These are phyloP conservation scores for Sanghuangporus weigelae DNA, from an alignment of 1,284 basidiomycete genomes.

Conservation along the genomic window DNA sequence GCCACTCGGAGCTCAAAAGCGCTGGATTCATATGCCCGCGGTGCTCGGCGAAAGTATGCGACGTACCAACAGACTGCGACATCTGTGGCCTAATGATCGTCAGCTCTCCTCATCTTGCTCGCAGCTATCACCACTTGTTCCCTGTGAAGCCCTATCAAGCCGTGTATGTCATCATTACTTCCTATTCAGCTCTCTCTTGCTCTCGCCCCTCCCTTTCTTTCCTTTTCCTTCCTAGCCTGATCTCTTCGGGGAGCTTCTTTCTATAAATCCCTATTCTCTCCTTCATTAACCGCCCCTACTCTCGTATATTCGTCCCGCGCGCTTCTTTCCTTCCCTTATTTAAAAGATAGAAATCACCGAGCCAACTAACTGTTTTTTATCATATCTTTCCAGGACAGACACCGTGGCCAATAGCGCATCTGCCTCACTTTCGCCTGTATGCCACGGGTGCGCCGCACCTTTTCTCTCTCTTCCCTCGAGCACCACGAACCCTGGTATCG, in stretches of 20 bases:
- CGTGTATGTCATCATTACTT: slow-evolving; percentile 51
- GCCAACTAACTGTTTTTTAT: slow-evolving; percentile 8
- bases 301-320: slow-evolving; percentile 4
- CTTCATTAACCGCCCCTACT: slow-evolving; percentile 9
- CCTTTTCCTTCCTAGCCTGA: neutral
- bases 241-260: slow-evolving; percentile 1
- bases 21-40: slow-evolving; percentile 95
- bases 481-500: neutral
- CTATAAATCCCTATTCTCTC: slow-evolving; percentile 6
- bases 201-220: neutral
- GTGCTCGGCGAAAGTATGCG: slow-evolving; percentile 90
- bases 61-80: slow-evolving; percentile 97
- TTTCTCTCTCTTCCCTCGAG: slow-evolving; percentile 38
- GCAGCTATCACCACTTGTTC: slow-evolving; percentile 93
- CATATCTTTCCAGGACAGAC: slow-evolving; percentile 30
- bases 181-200: neutral
- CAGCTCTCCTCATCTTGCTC: slow-evolving; percentile 92
- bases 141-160: slow-evolving; percentile 79
- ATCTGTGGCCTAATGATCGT: slow-evolving; percentile 98
- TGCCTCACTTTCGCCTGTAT: slow-evolving; percentile 34
- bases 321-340: slow-evolving; percentile 1
- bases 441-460: slow-evolving; percentile 67
- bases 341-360: neutral
- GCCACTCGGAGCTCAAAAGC: slow-evolving; percentile 85
- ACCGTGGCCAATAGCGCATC: slow-evolving; percentile 34